Percentiles rank a stretch among this genome's conserved stretches.
These are phyloP conservation scores for Quillaja saponaria DNA, from an alignment of 306 rosid species.

Conservation along the genomic window DNA sequence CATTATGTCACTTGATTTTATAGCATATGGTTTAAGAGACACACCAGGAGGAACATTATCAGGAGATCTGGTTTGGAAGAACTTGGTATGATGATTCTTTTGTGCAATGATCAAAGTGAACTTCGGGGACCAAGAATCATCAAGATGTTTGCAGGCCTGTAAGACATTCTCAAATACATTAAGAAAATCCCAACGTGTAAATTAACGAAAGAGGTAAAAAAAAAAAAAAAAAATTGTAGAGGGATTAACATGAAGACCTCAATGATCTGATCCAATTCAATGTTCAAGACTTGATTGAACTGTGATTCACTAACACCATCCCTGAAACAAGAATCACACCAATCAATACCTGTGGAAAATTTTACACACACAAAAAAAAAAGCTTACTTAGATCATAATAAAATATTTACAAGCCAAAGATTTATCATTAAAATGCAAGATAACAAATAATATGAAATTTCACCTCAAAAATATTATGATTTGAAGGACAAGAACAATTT, in stretches of 20 bases:
- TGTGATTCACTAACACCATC: constrained; percentile 52
- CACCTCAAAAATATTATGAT: too few species aligned
- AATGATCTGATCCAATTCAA: constrained; percentile 37
- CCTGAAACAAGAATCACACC: constrained; percentile 21
- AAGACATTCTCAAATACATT: background rate
- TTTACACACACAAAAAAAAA: too few species aligned
- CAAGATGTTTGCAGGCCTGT: constrained; percentile 39
- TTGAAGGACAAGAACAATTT: too few species aligned
- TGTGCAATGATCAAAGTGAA: constrained; percentile 44
- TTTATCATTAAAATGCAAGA: background rate
- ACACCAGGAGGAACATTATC: constrained; percentile 43
- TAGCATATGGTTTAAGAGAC: background rate
- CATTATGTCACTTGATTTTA: background rate
- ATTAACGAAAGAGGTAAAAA: background rate
- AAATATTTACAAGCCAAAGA: too few species aligned
- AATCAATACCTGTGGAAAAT: background rate
- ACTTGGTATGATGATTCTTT: constrained; percentile 46
- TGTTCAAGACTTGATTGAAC: constrained; percentile 43
- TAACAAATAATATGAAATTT: too few species aligned
- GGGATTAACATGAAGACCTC: constrained; percentile 23
- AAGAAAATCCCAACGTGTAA: background rate
- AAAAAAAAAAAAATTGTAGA: background rate
- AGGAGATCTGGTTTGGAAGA: constrained; percentile 25
- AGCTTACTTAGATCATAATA: too few species aligned
- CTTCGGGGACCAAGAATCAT: constrained; percentile 38